phyloP scores from a whole-genome alignment of 129 eudicot genomes.

The Helianthus annuus region DNA sequence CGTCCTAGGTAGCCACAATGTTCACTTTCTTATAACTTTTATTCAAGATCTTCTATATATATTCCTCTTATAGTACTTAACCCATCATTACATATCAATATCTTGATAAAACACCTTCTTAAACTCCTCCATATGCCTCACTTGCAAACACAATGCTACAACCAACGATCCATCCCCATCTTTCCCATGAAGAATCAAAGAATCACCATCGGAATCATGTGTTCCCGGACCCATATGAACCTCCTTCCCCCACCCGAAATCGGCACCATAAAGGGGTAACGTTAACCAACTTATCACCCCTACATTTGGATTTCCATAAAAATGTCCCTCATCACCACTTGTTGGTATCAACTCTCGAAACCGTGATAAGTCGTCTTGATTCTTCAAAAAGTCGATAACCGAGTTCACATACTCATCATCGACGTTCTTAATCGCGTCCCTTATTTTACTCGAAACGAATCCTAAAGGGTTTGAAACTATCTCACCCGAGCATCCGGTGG shows the following conservation, averaged over 20 bases:
- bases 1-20: too few species aligned
- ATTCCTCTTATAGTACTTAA: too few species aligned
- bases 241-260: conserved; percentile 76
- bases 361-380: conserved; percentile 36
- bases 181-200: conserved; percentile 39
- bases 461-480: conserved; percentile 42
- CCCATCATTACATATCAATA: conserved; percentile 21
- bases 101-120: conserved; percentile 33
- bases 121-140: conserved; percentile 37
- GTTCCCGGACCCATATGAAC: conserved; percentile 44
- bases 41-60: neutral
- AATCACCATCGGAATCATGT: conserved; percentile 45
- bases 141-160: conserved; percentile 38
- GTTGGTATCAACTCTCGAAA: conserved; percentile 37
- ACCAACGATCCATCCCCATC: conserved; percentile 43
- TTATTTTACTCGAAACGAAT: conserved; percentile 41
- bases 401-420: conserved; percentile 48
- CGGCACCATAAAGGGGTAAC: conserved; percentile 43
- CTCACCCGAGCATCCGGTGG: conserved; percentile 43
- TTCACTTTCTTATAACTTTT: neutral
- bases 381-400: conserved; percentile 45
- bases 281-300: conserved; percentile 59
- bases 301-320: conserved; percentile 49
- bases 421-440: conserved; percentile 42
- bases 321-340: conserved; percentile 23